Evolutionary conservation across 441 rosid species (phyloP), one percentile per base, ranked within the genome.

Genomic region (Isatis lusitanica): DNA sequence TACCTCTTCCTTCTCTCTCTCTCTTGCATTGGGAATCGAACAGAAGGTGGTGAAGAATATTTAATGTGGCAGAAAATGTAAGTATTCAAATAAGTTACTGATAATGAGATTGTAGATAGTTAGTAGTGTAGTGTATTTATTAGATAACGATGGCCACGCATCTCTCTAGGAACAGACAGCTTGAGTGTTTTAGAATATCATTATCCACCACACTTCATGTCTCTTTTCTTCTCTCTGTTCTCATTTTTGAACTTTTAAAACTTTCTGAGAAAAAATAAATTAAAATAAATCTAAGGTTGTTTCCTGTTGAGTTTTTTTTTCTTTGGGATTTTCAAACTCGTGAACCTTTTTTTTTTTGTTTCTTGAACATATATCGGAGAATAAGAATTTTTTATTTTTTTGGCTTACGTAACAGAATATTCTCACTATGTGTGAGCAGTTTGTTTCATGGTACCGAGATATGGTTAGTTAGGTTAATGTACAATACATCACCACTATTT

Each of bases 121-220:
- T 55, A 66, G 58, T 13, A 56, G 59, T 53, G 9, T 31, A 56
- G 61, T 44, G 77, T 48, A 74, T 73, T 73, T 74, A 74, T 40
- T 72, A 35, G 85, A 83, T 83, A 84, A 87, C 84, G 85, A 82
- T 82, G 78, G 69, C 75, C 82, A 79, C 83, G 74, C 83, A 47
- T 75, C 62, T 50, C 53, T 61, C 57, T 33, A 47, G 17, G 18
- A 63, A 69, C 62, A 76, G 71, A 48, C 70, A 46, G 76, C 80
- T 83, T 71, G 78, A 70, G 65, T 69, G 70, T 50, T 76, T 21
- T 56, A 31, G 73, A 70, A 63, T 61, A 80, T 79, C 80, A 72
- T 72, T 73, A 48, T 66, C 78, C 74, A 9, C 71, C 36, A 68
- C 71, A 40, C 51, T 40, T 53, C 24, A 21, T 60, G 50, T 74